Conservation (phyloP, 2,329 filamentous ascomycete species). For the Verticillium dahliae region DNA sequence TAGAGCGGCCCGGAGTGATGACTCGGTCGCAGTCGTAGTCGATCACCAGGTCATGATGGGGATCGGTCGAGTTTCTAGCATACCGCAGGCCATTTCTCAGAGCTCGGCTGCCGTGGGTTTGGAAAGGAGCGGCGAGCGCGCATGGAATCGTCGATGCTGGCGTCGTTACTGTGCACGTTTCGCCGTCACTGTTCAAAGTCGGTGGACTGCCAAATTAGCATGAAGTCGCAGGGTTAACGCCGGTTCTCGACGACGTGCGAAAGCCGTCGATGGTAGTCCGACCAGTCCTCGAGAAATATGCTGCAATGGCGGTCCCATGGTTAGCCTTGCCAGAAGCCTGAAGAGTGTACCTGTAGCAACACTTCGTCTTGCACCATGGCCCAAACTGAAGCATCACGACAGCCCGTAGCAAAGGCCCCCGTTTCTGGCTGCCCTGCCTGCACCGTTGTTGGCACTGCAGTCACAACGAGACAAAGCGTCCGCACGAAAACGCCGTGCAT, state of each 20-base stretch:
- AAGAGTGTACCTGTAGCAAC: background rate
- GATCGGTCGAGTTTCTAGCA: constrained; percentile 16
- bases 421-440: constrained; percentile 23
- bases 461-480: constrained; percentile 11
- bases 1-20: constrained; percentile 10
- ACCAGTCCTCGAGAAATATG: constrained; percentile 33
- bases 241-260: constrained; percentile 22
- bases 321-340: constrained; percentile 31
- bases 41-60: constrained; percentile 8
- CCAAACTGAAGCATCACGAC: constrained; percentile 30
- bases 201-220: constrained; percentile 2
- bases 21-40: background rate
- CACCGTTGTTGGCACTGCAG: constrained; percentile 16
- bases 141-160: constrained; percentile 16
- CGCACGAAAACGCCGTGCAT: background rate
- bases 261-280: constrained; percentile 24
- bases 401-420: constrained; percentile 31
- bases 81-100: constrained; percentile 13
- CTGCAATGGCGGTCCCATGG: constrained; percentile 27
- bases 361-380: background rate
- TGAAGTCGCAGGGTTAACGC: constrained; percentile 6
- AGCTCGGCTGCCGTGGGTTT: constrained; percentile 13
- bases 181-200: constrained; percentile 12
- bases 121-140: constrained; percentile 10
- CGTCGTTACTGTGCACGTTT: constrained; percentile 16